Base-by-base conservation (phyloP, 2,329 filamentous ascomycete genomes). In the Cercospora berteroae region DNA sequence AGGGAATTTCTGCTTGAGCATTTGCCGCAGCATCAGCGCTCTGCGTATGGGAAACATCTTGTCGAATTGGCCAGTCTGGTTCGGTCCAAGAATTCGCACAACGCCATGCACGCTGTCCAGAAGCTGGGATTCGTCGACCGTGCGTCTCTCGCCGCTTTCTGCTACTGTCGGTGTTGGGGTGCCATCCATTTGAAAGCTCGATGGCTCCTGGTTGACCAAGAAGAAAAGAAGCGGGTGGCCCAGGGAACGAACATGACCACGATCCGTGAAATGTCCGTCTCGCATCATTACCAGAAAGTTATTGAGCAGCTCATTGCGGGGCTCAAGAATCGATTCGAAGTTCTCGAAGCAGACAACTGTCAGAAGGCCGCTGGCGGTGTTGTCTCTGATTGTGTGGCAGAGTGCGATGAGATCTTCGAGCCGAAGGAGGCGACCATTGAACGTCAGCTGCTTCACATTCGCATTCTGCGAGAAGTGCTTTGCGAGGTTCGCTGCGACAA, bases 71-170 rank as follows among this genome's bases (percentile, higher is more conserved):
- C 70, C 70, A 2, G 67, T 67, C 52, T 75, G 73, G 42, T 78
- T 78, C 1, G 76, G 75, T 5, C 76, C 76, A 4, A 70, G 59
- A 1, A 78, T 71, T 6, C 74, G 72, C 3, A 78, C 72, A 12
- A 77, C 70, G 20, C 77, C 76, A 60, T 78, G 77, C 2, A 78
- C 67, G 20, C 74, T 72, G 66, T 78, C 76, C 20, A 77, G 61
- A 16, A 78, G 67, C 7, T 71, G 60, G 1, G 75, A 73, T 12
- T 76, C 73, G 44, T 77, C 74, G 6, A 76, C 56, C 2, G 48
- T 60, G 16, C 63, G 64, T 5, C 69, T 70, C 20, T 69, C 67
- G 58, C 64, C 63, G 64, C 73, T 71, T 4, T 75, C 72, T 16
- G 52, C 39, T n/a, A 65, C 64, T 42, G 71, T 73, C 9, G 74